These are phyloP conservation scores for Lactifluus echinatus DNA, from an alignment of 768 basidiomycete genomes.

Conservation along the genomic window DNA sequence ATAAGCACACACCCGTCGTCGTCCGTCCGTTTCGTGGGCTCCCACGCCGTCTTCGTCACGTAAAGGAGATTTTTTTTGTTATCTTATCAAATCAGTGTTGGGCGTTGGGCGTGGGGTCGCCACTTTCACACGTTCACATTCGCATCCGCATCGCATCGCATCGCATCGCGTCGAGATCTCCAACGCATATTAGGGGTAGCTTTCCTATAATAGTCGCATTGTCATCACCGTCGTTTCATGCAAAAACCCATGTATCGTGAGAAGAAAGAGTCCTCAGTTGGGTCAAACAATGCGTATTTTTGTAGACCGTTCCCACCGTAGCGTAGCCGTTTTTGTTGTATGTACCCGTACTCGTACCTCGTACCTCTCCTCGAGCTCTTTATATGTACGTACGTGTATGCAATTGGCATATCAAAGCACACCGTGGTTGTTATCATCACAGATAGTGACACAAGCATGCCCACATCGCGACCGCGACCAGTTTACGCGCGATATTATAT, in stretches of 20 bases:
- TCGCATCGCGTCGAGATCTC: too few relatives aligned
- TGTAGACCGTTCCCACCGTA: background rate
- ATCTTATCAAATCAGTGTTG: too few relatives aligned
- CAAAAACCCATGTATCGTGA: background rate
- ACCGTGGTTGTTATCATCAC: background rate
- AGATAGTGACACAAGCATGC: too few relatives aligned
- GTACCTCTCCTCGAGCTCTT: too few relatives aligned
- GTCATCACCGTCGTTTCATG: background rate
- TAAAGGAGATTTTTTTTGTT: background rate
- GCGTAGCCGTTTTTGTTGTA: background rate
- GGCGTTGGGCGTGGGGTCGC: background rate
- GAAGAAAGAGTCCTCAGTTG: background rate
- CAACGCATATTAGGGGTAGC: background rate
- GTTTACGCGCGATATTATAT: too few relatives aligned
- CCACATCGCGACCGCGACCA: too few relatives aligned
- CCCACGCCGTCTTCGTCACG: background rate
- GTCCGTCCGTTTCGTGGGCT: background rate
- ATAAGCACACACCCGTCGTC: too few relatives aligned
- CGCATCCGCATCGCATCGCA: too few relatives aligned
- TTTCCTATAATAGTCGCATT: background rate
- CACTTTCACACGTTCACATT: background rate
- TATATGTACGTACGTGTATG: too few relatives aligned
- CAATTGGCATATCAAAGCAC: too few relatives aligned
- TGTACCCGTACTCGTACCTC: background rate
- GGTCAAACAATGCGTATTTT: background rate